Evolutionary conservation across 306 rosid genomes (phyloP).

Genomic region (Pueraria montana): DNA sequence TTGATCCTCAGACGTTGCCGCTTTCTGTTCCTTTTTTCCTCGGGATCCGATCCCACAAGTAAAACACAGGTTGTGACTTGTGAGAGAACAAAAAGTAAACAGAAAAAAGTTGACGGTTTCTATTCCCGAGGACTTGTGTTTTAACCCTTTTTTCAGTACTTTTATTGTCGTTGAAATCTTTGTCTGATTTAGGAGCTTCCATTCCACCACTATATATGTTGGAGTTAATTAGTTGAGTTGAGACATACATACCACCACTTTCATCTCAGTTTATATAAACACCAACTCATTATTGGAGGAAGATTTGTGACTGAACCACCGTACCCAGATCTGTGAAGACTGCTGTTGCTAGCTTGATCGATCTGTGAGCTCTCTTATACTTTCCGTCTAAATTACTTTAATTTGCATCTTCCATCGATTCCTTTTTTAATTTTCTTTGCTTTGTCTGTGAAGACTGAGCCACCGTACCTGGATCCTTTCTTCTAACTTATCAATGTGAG

Average conservation of each 20-base stretch:
- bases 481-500: neutral
- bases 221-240: constrained; percentile 35
- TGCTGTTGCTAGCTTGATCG: constrained; percentile 40
- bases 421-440: neutral
- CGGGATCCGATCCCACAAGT: constrained; percentile 69
- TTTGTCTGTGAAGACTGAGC: neutral
- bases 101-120: constrained; percentile 47
- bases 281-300: constrained; percentile 35
- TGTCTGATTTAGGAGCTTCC: constrained; percentile 52
- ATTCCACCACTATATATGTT: constrained; percentile 14
- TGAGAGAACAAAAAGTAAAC: constrained; percentile 36
- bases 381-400: neutral
- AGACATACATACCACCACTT: constrained; percentile 10
- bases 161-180: constrained; percentile 46
- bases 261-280: constrained; percentile 9
- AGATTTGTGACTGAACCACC: constrained; percentile 40
- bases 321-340: constrained; percentile 50
- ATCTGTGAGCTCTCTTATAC: constrained; percentile 51
- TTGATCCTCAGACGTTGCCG: constrained; percentile 14
- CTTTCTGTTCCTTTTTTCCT: constrained; percentile 36
- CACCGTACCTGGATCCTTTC: neutral
- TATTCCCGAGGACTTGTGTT: constrained; percentile 57
- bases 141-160: constrained; percentile 39
- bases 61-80: constrained; percentile 35
- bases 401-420: neutral